Evolutionary conservation across 306 rosid species (phyloP), one percentile per base, ranked within the genome.

Genomic region (Cucurbita argyrosperma): DNA sequence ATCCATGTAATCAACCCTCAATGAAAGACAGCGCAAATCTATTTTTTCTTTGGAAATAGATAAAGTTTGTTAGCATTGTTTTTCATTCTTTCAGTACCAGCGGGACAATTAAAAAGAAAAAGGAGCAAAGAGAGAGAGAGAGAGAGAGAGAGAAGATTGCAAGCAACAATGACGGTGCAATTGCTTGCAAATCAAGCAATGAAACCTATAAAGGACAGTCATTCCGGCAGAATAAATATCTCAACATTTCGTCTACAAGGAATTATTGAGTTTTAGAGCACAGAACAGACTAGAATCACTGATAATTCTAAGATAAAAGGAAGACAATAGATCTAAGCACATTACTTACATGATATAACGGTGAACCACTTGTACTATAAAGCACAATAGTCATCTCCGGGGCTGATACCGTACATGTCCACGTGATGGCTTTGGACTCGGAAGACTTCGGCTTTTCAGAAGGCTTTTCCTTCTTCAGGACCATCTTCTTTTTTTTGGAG

Each of bases 381-480:
- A 95, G 91, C 74, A 95, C 82, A 79, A 91, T 55, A 68, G 96
- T 95, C 96, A 91, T 89, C 85, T 95, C 99, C 76, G 99, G 99
- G 80, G 99, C 97, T 30, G 99, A 95, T 79, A 91, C 86, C 67
- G 94, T 87, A 83, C 92, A 95, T 19, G 97, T 89, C 99, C 99
- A 95, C 93, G 89, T 84, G 83, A 95, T 87, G 74, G 83, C 70
- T 80, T 91, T 87, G 82, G 80, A 76, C 79, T 89, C 93, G 10
- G 74, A 84, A 55, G 87, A 78, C 58, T 84, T 88, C 14, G 83
- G 85, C 87, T 84, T 95, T 66, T 75, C 81, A 70, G 56, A 63
- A 75, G 92, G 78, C 26, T 65, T 76, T 80, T 87, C 92, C 66
- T 89, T 92, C 80, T 61, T 83, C 68, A 91, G 96, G 69, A 87